Evolutionary conservation across 1,284 basidiomycete species (phyloP), one percentile per base, ranked within the genome.

Genomic region (Cryptococcus maquisensis): DNA sequence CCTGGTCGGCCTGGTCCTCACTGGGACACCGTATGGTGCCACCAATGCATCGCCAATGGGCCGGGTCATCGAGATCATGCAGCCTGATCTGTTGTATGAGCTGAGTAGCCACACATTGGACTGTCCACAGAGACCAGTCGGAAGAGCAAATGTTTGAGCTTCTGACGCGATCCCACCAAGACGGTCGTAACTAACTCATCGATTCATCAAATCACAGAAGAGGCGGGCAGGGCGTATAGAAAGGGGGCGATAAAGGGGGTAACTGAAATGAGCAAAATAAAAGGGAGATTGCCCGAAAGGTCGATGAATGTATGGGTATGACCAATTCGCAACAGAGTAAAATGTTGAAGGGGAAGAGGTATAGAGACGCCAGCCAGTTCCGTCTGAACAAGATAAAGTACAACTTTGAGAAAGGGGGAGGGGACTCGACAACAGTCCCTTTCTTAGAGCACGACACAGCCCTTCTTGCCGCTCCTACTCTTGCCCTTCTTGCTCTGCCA

Each of bases 381-480:
- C 28, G 28, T 32, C 28, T 39, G 16, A 39, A 55, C 42, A 61
- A 53, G 60, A 57, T 55, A 66, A 62, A 63, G 55, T 67, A 63
- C 57, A 65, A 65, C 63, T 32, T 32, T 32, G 28, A 32, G 28
- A 32, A 32, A 32, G 28, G 28, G 28, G 10, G 10, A 32, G 28
- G 28, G 28, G 28, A 32, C 28, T 55, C 42, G 53, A 50, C 10
- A 10, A 32, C 28, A 32, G 10, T 48, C 60, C 57, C 51, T 47
- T 45, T 51, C 61, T 78, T 80, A 85, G 71, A 86, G 78, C 55
- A 85, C 79, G 60, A 84, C 75, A 64, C 75, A 77, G 23, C 64
- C 64, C 53, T 65, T 67, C 60, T 70, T 71, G 50, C 62, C 55
- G 55, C 59, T 57, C 50, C 61, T 57, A 51, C 61, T 58, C 47